Evolutionary conservation across 768 basidiomycete genomes (phyloP), one percentile per base, ranked within the genome.

Genomic region (Rubroboletus pulcherrimus): DNA sequence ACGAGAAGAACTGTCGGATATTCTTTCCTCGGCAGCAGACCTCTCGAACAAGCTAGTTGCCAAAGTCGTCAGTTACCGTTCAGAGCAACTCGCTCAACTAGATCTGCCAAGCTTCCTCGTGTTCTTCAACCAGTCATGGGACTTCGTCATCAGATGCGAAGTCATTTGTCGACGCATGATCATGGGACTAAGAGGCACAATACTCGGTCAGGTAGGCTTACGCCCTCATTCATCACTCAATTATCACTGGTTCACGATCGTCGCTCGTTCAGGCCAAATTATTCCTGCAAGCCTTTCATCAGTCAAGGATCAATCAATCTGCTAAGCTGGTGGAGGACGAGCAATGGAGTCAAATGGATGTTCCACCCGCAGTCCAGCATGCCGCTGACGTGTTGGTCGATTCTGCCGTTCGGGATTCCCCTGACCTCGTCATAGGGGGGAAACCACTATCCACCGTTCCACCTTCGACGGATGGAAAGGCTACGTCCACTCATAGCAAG

Each of bases 281-380:
- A 10, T 99, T 95, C 75, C 75, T 99, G 29, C 85, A 89, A 64
- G 72, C 77, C 0, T 98, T 95, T 74, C 97, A 99, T 66, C 86
- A 93, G 61, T 72, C 79, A 11, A 81, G 89, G 49, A 81, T 98
- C 42, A 82, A 86, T 3, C 80, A 80, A 53, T 89, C 88, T 3
- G 95, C 96, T 29, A 92, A 89, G 68, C 74, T 92, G 29, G 96
- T 99, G 8, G 94, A 98, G 70, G 93, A 98, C 61, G 97, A 99
- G 67, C 89, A 87, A 56, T 98, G 97, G 97, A 84, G 78, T 55
- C 89, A 89, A 15, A 78, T 83, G 14, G 71, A 97, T 53, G 84
- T 96, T 14, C 74, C 85, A 1, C 65, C 75, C 5, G 59, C 74
- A 5, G 72, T 91, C 29, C 96, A 98, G 71, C 81, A 78, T 47